Evolutionary conservation across 768 basidiomycete genomes (phyloP), one percentile per base, ranked within the genome.

Genomic region (Royoungia palumana): DNA sequence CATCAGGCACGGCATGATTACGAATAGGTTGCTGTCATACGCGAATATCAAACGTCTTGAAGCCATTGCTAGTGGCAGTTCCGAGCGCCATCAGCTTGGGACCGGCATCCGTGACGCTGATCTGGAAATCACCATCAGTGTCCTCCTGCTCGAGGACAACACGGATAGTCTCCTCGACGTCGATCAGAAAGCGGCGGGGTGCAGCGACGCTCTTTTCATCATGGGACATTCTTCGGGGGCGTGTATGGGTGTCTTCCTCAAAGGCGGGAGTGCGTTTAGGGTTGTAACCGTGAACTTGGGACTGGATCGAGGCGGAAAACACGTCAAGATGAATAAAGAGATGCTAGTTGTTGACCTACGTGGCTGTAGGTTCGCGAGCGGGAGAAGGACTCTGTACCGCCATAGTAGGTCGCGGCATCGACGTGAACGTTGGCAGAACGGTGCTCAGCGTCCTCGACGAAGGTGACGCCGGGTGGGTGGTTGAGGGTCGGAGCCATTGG

Each of bases 61-160:
- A 94, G 16, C 94, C 95, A 69, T 99, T 99, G 69, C 90, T 93
- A 5, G 93, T 93, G 9, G 93, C 95, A 1, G 95, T 99, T 16
- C 95, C 95, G 46, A 99, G 78, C 0, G 94, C 83, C 78, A 98
- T 86, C 66, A 95, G 79, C 74, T 98, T 99, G 12, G 94, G 94
- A 3, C 96, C 94, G 51, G 93, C 91, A 65, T 99, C 95, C 19
- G 89, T 94, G 63, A 97, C 81, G 57, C 89, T 93, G 64, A 98
- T 97, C 69, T 95, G 93, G 65, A 95, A 93, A 67, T 97, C 92
- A 27, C 88, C 89, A 54, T 98, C 93, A 13, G 95, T 97, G 65
- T 99, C 95, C 66, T 99, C 95, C 66, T 97, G 95, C 69, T 96
- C 93, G 24, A 99, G 83, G 10, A 98, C 85, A 48, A 96, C 83